phyloP scores from a whole-genome alignment of 108 stramenopile genomes.

The Phaeodactylum tricornutum region DNA sequence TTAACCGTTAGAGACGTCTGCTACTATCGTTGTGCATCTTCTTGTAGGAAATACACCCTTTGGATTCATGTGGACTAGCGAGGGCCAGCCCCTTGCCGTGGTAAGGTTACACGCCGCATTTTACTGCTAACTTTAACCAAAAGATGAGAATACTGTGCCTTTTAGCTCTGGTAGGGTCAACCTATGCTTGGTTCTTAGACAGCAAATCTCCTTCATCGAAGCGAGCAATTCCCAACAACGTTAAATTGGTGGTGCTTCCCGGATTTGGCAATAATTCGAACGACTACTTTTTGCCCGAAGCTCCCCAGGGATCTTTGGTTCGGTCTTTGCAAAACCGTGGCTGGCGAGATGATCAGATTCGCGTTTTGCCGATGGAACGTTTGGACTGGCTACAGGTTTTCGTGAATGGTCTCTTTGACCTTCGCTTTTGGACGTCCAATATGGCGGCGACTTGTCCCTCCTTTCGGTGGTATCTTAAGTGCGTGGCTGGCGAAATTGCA shows the following conservation, averaged over 20 bases:
- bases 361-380: slow-evolving; percentile 61
- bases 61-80: no score
- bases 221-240: slow-evolving; percentile 6
- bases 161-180: no score
- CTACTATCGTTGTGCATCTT: no score
- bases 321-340: slow-evolving; percentile 7
- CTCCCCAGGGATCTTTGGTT: slow-evolving; percentile 18
- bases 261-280: slow-evolving; percentile 79
- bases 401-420: slow-evolving; percentile 48
- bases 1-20: no score
- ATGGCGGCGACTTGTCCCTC: slow-evolving; percentile 51
- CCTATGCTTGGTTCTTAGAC: no score
- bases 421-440: slow-evolving; percentile 58
- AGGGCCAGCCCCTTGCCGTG: no score
- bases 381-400: slow-evolving; percentile 81
- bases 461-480: slow-evolving; percentile 82
- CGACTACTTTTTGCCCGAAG: slow-evolving; percentile 51
- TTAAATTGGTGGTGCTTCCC: slow-evolving; percentile 43
- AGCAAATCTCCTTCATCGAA: no score
- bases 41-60: no score
- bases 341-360: slow-evolving; percentile 37
- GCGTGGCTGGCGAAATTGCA: slow-evolving; percentile 39
- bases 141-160: no score
- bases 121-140: no score
- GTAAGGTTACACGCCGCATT: no score